Conservation (phyloP, 2,329 filamentous ascomycete species). For the Neonectria coccinea region DNA sequence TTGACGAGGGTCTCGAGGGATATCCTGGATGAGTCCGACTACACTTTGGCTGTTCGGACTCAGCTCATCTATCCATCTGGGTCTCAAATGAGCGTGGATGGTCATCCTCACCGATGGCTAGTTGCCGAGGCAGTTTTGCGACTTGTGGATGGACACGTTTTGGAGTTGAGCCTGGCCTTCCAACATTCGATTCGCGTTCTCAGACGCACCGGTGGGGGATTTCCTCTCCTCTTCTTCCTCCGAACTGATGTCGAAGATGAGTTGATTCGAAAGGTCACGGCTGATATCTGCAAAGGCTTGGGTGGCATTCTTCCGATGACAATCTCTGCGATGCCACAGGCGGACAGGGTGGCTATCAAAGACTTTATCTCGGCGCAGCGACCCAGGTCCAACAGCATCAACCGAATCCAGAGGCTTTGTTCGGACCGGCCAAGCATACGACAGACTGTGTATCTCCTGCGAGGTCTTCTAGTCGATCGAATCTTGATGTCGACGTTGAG, state of each 20-base stretch:
- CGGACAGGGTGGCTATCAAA: conserved; percentile 43
- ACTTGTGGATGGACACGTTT: conserved; percentile 56
- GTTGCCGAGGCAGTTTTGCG: conserved; percentile 56
- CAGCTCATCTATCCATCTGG: conserved; percentile 71
- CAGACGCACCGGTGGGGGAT: conserved; percentile 32
- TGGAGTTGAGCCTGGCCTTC: conserved; percentile 52
- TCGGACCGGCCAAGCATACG: conserved; percentile 39
- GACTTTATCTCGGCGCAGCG: conserved; percentile 38
- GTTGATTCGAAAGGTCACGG: conserved; percentile 46
- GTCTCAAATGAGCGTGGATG: conserved; percentile 62
- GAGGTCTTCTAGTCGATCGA: conserved; percentile 70
- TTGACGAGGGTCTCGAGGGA: conserved; percentile 66
- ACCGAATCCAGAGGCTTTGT: conserved; percentile 32
- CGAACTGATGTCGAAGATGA: conserved; percentile 59
- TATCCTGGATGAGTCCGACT: conserved; percentile 74
- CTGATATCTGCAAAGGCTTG: conserved; percentile 37
- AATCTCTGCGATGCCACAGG: conserved; percentile 30
- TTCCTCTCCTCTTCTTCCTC: conserved; percentile 67
- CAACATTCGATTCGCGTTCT: conserved; percentile 53
- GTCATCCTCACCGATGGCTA: conserved; percentile 65
- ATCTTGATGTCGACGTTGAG: conserved; percentile 70
- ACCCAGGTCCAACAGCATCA: conserved; percentile 24
- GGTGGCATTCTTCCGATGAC: conserved; percentile 41
- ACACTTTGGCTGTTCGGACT: conserved; percentile 65
- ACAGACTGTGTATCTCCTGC: conserved; percentile 64